These are phyloP conservation scores for Mucor indicus DNA, from an alignment of 371 early-diverging fungal species.

Conservation along the genomic window DNA sequence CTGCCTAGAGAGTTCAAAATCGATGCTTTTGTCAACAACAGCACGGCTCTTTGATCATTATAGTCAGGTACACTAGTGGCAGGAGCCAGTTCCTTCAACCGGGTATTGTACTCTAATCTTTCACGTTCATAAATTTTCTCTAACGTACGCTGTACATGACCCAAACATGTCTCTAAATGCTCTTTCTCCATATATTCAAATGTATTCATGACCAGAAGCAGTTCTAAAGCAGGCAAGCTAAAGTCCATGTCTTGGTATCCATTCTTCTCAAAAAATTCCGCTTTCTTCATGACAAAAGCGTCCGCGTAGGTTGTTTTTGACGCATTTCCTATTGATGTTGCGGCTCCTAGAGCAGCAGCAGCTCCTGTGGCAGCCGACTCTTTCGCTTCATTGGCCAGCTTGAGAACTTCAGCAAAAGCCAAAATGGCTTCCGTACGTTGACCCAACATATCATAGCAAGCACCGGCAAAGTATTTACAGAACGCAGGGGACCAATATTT, in stretches of 20 bases:
- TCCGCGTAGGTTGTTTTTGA: constrained; percentile 52
- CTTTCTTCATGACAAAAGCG: constrained; percentile 50
- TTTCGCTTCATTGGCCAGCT: constrained; percentile 37
- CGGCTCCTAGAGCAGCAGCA: no score
- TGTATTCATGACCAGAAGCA: constrained; percentile 59
- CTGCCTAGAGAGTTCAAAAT: constrained; percentile 39
- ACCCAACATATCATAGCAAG: constrained; percentile 52
- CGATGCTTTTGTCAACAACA: constrained; percentile 41
- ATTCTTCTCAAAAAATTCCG: constrained; percentile 50
- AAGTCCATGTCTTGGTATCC: constrained; percentile 59
- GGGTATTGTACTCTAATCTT: constrained; percentile 41
- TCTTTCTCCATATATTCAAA: constrained; percentile 55
- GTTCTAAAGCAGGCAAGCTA: constrained; percentile 54
- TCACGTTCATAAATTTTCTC: constrained; percentile 47
- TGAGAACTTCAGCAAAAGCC: constrained; percentile 44
- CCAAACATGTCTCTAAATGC: constrained; percentile 34
- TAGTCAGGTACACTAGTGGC: constrained; percentile 41
- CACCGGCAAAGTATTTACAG: constrained; percentile 58
- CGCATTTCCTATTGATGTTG: no score
- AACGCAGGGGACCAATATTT: constrained; percentile 64
- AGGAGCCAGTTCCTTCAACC: constrained; percentile 42
- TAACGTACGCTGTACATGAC: constrained; percentile 39
- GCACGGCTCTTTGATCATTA: constrained; percentile 41
- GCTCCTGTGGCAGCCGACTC: no score
- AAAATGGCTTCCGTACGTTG: constrained; percentile 49